Evolutionary conservation across 768 basidiomycete genomes (phyloP).

Genomic region (Hypsizygus marmoreus): DNA sequence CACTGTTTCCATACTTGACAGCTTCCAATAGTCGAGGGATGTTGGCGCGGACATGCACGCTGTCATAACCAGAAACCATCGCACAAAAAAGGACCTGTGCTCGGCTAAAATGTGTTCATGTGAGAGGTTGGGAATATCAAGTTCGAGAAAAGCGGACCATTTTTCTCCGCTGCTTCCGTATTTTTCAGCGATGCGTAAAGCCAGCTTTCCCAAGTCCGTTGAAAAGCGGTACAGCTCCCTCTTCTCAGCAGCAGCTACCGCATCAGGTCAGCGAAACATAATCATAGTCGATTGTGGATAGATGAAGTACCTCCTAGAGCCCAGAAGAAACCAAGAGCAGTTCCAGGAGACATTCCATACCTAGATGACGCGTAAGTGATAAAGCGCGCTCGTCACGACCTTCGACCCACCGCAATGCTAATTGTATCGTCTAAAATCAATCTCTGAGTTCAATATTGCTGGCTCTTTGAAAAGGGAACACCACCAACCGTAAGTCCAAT

Average conservation of each 20-base stretch:
- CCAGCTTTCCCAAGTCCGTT: constrained; percentile 65
- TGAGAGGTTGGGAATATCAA: background rate
- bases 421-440: constrained; percentile 59
- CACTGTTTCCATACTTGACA: constrained; percentile 63
- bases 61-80: constrained; percentile 70
- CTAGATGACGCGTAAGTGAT: constrained; percentile 31
- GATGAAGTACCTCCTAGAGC: constrained; percentile 52
- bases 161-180: constrained; percentile 67
- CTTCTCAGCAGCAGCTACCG: constrained; percentile 62
- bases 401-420: constrained; percentile 56
- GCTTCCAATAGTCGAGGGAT: constrained; percentile 62
- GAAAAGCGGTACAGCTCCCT: constrained; percentile 69
- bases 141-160: constrained; percentile 44
- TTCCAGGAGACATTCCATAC: constrained; percentile 68
- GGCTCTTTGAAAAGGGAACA: background rate
- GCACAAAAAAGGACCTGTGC: constrained; percentile 61
- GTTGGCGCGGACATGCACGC: constrained; percentile 63
- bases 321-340: constrained; percentile 75
- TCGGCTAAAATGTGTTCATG: constrained; percentile 40
- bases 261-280: no score
- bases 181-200: constrained; percentile 64
- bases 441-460: background rate
- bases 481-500: constrained; percentile 64
- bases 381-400: background rate
- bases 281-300: background rate